Base-by-base conservation (phyloP, 352 stramenopile species). In the Phytophthora fragariae region DNA sequence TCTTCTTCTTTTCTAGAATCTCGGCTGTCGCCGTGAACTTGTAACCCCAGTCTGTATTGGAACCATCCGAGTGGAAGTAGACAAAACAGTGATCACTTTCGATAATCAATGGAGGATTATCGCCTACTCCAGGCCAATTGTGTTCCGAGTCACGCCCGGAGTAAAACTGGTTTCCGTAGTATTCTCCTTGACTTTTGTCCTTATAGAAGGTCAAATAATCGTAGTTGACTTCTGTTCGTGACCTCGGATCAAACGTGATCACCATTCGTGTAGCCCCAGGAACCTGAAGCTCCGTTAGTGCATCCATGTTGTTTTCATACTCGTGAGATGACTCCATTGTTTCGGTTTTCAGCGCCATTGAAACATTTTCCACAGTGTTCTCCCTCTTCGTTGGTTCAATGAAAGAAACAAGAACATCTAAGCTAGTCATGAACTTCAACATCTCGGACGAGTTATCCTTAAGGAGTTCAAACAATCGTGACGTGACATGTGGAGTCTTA, bases 141-240 rank as follows among this genome's bases (percentile, higher is more conserved):
- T 84, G 79, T 19, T 92, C 87, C 0, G 54, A 61, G 53, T 94
- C 91, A n/a, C 89, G 77, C 3, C 90, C 91, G 2, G 82, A 94
- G 63, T 96, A 97, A 59, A 83, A 89, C 12, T 86, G 76, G 14
- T 79, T 83, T 7, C 91, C 91, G 53, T 94, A 94, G 59, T 76
- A 88, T 24, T 85, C 76, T 17, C 71, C 74, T 72, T 88, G 80
- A 5, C 65, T 70, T 41, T 79, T 77, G 57, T 95, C 82, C 53
- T 93, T 94, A 66, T 83, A 95, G 63, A 98, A 97, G 15, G 85
- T 95, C 27, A 97, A 69, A 63, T 95, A 97, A 65, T 98, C 93
- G 66, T 97, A 97, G 60, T 92, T 94, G 31, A 80, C 79, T 69
- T 98, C 93, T 5, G 91, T 97, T 58, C 88, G 79, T 6, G 75